Evolutionary conservation across 352 stramenopile genomes (phyloP).

Genomic region (Albugo candida): DNA sequence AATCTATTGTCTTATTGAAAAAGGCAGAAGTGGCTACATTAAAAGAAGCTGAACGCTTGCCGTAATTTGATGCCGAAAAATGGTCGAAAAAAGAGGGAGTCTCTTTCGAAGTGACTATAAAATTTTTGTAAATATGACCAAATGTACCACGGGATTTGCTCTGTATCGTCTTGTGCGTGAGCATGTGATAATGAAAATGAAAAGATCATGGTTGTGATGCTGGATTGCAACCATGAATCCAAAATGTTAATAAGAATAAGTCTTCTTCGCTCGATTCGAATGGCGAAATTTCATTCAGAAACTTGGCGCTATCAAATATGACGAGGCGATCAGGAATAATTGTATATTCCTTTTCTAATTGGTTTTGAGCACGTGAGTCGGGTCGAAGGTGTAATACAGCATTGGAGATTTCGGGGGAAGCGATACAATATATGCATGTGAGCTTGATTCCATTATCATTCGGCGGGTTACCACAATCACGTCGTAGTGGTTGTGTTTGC

Average conservation of each 20-base stretch:
- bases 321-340: slow-evolving; percentile 30
- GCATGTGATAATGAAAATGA: too few relatives aligned
- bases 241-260: slow-evolving; percentile 57
- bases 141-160: too few relatives aligned
- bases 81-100: too few relatives aligned
- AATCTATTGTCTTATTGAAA: too few relatives aligned
- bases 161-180: too few relatives aligned
- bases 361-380: slow-evolving; percentile 11
- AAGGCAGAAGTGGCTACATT: too few relatives aligned
- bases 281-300: slow-evolving; percentile 44
- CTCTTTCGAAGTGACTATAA: too few relatives aligned
- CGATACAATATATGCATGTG: slow-evolving; percentile 51
- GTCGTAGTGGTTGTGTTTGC: slow-evolving; percentile 26
- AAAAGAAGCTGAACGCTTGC: not conserved
- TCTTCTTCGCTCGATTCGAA: slow-evolving; percentile 11
- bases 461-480: slow-evolving; percentile 44
- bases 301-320: slow-evolving; percentile 39
- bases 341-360: slow-evolving; percentile 14
- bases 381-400: slow-evolving; percentile 3
- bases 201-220: too few relatives aligned
- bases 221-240: slow-evolving; percentile 33
- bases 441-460: slow-evolving; percentile 67
- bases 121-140: too few relatives aligned
- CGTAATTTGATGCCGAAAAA: not conserved
- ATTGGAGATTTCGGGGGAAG: not conserved